These are phyloP conservation scores for Penicillium sp. DNA, from an alignment of 2,329 filamentous ascomycete genomes.

Conservation along the genomic window DNA sequence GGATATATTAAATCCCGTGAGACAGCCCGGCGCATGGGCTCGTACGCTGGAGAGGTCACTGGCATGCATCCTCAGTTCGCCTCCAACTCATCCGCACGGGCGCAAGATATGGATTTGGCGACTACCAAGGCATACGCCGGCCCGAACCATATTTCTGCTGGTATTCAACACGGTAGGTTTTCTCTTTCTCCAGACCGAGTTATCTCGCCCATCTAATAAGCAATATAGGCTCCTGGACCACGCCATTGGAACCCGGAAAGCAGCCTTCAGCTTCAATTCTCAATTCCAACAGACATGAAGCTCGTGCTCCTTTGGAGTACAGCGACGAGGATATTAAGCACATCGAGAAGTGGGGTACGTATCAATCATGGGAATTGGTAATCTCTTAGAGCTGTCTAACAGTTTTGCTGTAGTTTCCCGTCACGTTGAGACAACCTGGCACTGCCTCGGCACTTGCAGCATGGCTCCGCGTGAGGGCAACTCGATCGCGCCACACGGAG, in stretches of 20 bases:
- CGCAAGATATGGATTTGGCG: conserved; percentile 69
- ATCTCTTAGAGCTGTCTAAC: not conserved
- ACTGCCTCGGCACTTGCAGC: conserved; percentile 65
- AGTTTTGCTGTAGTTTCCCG: conserved; percentile 50
- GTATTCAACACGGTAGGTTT: conserved; percentile 64
- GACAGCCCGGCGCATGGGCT: conserved; percentile 73
- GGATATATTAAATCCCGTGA: conserved; percentile 79
- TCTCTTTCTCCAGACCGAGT: no score
- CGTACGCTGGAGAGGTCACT: conserved; percentile 71
- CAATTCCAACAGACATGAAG: conserved; percentile 61
- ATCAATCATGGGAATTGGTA: not conserved
- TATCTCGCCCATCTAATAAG: not conserved
- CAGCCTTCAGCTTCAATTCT: conserved; percentile 51
- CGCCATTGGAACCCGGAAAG: conserved; percentile 56
- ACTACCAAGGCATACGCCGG: conserved; percentile 75
- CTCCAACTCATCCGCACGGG: conserved; percentile 66
- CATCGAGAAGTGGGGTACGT: conserved; percentile 59
- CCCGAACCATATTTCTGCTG: conserved; percentile 66
- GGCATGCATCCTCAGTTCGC: conserved; percentile 67
- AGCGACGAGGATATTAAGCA: conserved; percentile 52
- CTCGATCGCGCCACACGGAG: conserved; percentile 71
- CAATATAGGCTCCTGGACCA: conserved; percentile 56
- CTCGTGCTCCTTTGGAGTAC: conserved; percentile 66
- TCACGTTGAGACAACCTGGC: conserved; percentile 75
- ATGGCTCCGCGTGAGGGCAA: conserved; percentile 76